Base-by-base conservation (phyloP, 2,329 filamentous ascomycete species). In the Sporothrix protearum region DNA sequence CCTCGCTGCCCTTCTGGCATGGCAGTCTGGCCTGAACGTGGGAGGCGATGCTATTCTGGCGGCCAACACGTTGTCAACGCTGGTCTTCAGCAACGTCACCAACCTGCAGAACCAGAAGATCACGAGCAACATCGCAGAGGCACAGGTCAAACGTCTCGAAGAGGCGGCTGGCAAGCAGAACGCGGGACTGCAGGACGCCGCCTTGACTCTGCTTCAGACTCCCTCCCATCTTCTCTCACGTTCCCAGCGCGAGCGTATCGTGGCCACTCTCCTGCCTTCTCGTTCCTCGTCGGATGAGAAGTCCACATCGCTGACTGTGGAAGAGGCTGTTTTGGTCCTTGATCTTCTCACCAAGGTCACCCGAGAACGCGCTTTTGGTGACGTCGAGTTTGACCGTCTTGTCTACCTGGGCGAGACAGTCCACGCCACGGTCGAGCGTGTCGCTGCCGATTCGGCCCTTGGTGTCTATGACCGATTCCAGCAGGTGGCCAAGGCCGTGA, bases 331-430 rank as follows among this genome's bases (percentile, higher is more conserved):
- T 67, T 72, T 79, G 10, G 75, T 84, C 5, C 77, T 88, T 7
- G 80, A 82, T 25, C 75, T 88, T 64, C 81, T 83, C 73, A 77
- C 81, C 2, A 87, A 85, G 75, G 77, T 87, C 30, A 85, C 87
- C 82, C 77, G 78, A 5, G 80, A 81, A n/a, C 81, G 85, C 0
- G 86, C 84, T 0, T 86, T 86, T 71, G 68, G 22, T 8, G 79
- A 77, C 0, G 82, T 87, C 79, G 76, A 73, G 1, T 87, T 82
- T 68, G 74, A 78, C 16, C 77, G 81, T 22, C 72, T 83, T 6
- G 77, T 80, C 10, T 70, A 74, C 3, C 68, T 82, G 22, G 81
- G 78, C 7, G 71, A 77, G 64, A 36, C 69, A 4, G 70, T 75
- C 7, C 7, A 68, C 14, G 12, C 30, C 8, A 19, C 55, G 0